Evolutionary conservation across 2,329 filamentous ascomycete species (phyloP).

Genomic region (Xylariales sp.): DNA sequence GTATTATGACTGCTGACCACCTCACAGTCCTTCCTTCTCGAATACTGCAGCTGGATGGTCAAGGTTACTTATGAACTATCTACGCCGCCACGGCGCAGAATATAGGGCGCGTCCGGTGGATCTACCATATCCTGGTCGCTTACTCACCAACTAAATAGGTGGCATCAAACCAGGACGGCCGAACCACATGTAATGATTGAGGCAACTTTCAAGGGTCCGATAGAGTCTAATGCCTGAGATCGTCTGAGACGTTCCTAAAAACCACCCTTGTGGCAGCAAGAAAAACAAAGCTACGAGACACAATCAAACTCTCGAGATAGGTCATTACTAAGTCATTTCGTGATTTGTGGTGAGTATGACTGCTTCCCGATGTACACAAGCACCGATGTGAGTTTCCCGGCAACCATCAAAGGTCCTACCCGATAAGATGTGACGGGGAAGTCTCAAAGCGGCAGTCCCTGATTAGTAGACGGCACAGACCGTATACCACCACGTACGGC

Average conservation of each 20-base stretch:
- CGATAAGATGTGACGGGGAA: slow-evolving; percentile 1
- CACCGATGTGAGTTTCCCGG: too few relatives aligned
- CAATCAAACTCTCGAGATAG: background rate
- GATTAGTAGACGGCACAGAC: too few relatives aligned
- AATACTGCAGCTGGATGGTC: too few relatives aligned
- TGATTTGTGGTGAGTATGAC: background rate
- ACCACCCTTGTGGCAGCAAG: background rate
- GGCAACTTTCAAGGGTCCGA: too few relatives aligned
- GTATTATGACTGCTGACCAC: background rate
- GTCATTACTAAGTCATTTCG: background rate
- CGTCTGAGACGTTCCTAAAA: too few relatives aligned
- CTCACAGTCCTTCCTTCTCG: background rate
- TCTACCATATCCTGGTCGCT: background rate
- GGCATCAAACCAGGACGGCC: background rate
- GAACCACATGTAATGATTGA: too few relatives aligned
- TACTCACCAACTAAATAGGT: slow-evolving; percentile 12
- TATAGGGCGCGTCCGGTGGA: background rate
- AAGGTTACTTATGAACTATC: background rate
- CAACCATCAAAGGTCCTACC: background rate
- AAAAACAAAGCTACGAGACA: background rate
- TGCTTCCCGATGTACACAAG: background rate
- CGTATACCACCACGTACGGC: background rate
- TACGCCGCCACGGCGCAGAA: background rate
- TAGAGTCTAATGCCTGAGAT: too few relatives aligned
- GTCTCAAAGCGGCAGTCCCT: slow-evolving; percentile 10